phyloP scores from a whole-genome alignment of 2,329 filamentous ascomycete species.

The Beauveria sp. region DNA sequence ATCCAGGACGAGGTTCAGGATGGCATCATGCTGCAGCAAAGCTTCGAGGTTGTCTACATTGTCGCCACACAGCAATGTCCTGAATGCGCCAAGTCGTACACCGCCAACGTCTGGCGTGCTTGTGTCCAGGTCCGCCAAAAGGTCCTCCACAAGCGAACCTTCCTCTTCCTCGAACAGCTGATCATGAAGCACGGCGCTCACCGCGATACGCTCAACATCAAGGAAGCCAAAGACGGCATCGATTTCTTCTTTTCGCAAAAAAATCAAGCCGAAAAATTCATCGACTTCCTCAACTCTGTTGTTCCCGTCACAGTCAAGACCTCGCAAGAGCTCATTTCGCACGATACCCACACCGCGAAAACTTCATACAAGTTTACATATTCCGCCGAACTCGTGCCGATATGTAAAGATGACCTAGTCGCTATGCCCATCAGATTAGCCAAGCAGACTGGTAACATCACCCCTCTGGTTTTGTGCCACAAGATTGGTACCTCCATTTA shows the following conservation, averaged over 20 bases:
- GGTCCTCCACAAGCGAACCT: slow-evolving; percentile 83
- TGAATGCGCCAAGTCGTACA: slow-evolving; percentile 93
- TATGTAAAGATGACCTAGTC: slow-evolving; percentile 97
- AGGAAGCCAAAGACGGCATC: slow-evolving; percentile 89
- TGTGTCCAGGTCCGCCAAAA: slow-evolving; percentile 94
- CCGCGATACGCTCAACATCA: slow-evolving; percentile 93
- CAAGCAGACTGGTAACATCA: slow-evolving; percentile 80
- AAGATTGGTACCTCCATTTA: slow-evolving; percentile 85
- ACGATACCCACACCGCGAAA: slow-evolving; percentile 82
- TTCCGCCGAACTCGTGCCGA: slow-evolving; percentile 81
- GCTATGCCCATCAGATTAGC: slow-evolving; percentile 84
- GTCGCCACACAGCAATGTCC: slow-evolving; percentile 90
- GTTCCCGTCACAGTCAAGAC: slow-evolving; percentile 73
- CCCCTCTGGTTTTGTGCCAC: slow-evolving; percentile 77
- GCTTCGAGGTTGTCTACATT: slow-evolving; percentile 88
- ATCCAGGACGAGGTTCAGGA: slow-evolving; percentile 65
- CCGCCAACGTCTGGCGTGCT: slow-evolving; percentile 90
- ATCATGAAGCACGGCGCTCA: slow-evolving; percentile 92
- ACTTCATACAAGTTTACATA: slow-evolving; percentile 94
- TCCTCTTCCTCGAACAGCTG: slow-evolving; percentile 73
- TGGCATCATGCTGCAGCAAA: slow-evolving; percentile 72
- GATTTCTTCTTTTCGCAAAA: slow-evolving; percentile 90
- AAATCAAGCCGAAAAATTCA: slow-evolving; percentile 87
- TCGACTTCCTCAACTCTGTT: slow-evolving; percentile 82
- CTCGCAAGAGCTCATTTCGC: slow-evolving; percentile 76